A percentile compares a stretch with the other conserved stretches of the same genome.
Conservation (phyloP, 805 yeast genomes). For the Phaffomyces thermotolerans region DNA sequence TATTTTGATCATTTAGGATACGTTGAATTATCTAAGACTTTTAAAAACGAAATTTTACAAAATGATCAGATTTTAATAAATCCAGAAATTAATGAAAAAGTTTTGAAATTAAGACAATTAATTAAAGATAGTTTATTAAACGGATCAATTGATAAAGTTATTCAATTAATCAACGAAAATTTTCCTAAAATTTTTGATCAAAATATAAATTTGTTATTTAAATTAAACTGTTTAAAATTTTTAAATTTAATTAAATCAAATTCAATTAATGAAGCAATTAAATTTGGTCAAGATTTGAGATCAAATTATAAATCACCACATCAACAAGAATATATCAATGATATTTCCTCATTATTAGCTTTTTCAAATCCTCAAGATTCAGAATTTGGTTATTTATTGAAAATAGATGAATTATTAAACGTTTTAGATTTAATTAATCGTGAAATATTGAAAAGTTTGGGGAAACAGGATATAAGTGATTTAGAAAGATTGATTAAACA, state of each 20-base stretch:
- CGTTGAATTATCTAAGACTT: slow-evolving; percentile 44
- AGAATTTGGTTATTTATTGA: slow-evolving; percentile 32
- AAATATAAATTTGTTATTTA: slow-evolving; percentile 31
- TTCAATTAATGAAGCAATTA: slow-evolving; percentile 28
- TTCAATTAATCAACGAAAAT: slow-evolving; percentile 14
- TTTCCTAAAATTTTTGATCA: slow-evolving; percentile 33
- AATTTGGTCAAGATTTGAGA: slow-evolving; percentile 33
- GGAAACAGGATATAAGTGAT: slow-evolving; percentile 37
- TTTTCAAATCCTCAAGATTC: slow-evolving; percentile 39
- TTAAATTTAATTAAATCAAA: slow-evolving; percentile 29
- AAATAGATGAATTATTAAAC: slow-evolving; percentile 29
- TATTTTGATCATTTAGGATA: slow-evolving; percentile 57
- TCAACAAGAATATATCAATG: slow-evolving; percentile 33
- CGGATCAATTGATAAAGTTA: slow-evolving; percentile 32
- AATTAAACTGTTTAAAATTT: slow-evolving; percentile 37
- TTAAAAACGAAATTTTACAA: slow-evolving; percentile 36
- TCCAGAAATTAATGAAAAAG: slow-evolving; percentile 25
- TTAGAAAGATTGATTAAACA: slow-evolving; percentile 38
- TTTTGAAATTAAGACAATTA: slow-evolving; percentile 35
- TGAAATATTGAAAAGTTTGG: slow-evolving; percentile 34
- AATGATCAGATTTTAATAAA: slow-evolving; percentile 11
- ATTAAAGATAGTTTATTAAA: slow-evolving; percentile 35
- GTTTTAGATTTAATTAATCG: slow-evolving; percentile 37
- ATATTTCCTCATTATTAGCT: slow-evolving; percentile 45
- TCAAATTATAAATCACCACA: slow-evolving; percentile 23